Percentiles rank a stretch among this genome's conserved stretches.
Conservation (phyloP, 2,329 filamentous ascomycete genomes). For the Westerdykella aurantiaca region DNA sequence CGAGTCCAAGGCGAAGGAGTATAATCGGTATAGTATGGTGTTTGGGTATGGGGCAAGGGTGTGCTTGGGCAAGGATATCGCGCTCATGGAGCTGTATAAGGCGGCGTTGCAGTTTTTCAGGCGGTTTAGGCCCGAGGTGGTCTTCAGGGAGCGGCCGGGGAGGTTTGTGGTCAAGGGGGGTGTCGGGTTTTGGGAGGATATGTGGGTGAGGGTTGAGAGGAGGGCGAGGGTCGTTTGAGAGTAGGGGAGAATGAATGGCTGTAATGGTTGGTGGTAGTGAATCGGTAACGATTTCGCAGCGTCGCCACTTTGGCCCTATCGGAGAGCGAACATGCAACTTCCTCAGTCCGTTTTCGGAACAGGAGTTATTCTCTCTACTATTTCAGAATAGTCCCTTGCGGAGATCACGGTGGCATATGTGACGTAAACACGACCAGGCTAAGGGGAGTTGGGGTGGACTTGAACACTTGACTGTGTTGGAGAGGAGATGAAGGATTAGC, state of each 20-base stretch:
- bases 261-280: not conserved
- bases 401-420: no score
- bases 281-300: no score
- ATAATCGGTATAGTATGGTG: constrained; percentile 45
- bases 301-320: no score
- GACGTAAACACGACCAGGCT: no score
- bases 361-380: no score
- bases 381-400: no score
- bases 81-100: constrained; percentile 51
- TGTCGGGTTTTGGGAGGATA: constrained; percentile 40
- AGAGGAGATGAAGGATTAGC: no score
- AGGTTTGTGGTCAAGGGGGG: constrained; percentile 41
- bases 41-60: constrained; percentile 48
- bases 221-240: constrained; percentile 4
- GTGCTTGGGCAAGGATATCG: constrained; percentile 48
- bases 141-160: constrained; percentile 25
- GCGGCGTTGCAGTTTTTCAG: constrained; percentile 38
- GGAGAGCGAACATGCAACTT: no score
- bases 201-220: constrained; percentile 35
- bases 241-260: not conserved
- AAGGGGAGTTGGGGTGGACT: no score
- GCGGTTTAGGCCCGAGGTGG: constrained; percentile 31
- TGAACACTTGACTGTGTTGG: no score
- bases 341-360: no score
- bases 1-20: constrained; percentile 38